Conservation (phyloP, 257 asterid species). For the Nicotiana otophora region DNA sequence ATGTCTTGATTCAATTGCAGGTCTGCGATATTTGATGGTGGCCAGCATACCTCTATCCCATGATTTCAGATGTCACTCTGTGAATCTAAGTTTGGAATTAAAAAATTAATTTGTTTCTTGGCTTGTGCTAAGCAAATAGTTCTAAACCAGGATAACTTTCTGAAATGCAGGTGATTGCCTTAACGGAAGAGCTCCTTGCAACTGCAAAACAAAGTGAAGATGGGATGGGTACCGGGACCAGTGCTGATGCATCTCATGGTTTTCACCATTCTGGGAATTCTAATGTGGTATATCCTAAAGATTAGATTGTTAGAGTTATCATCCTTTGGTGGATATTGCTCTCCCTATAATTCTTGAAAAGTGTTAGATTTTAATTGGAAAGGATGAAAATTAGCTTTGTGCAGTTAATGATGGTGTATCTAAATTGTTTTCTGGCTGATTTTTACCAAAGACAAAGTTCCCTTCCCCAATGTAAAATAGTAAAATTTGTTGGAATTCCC, state of each 20-base stretch:
- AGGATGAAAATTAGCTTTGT: not conserved
- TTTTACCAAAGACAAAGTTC: not conserved
- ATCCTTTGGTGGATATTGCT: not conserved
- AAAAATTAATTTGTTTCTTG: conserved; percentile 13
- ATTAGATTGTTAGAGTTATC: conserved; percentile 1
- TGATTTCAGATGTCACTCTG: conserved; percentile 80
- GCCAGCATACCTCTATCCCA: conserved; percentile 68
- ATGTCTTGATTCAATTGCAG: conserved; percentile 90
- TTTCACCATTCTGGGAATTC: conserved; percentile 38
- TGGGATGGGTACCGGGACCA: conserved; percentile 39
- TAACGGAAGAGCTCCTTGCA: conserved; percentile 90
- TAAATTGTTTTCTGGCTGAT: not conserved
- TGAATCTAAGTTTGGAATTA: conserved; percentile 61
- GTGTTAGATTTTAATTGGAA: not conserved
- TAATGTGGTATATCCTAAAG: conserved; percentile 32
- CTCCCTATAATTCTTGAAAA: not conserved
- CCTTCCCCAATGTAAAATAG: not conserved
- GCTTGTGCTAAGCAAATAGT: conserved; percentile 9
- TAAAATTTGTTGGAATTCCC: not conserved
- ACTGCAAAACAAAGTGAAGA: conserved; percentile 71
- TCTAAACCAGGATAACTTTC: conserved; percentile 16
- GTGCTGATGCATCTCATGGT: conserved; percentile 45
- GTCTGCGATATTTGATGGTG: conserved; percentile 80
- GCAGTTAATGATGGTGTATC: not conserved
- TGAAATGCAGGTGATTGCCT: conserved; percentile 69